phyloP scores from a whole-genome alignment of 2,329 filamentous ascomycete species.

The Zymoseptoria passerinii region DNA sequence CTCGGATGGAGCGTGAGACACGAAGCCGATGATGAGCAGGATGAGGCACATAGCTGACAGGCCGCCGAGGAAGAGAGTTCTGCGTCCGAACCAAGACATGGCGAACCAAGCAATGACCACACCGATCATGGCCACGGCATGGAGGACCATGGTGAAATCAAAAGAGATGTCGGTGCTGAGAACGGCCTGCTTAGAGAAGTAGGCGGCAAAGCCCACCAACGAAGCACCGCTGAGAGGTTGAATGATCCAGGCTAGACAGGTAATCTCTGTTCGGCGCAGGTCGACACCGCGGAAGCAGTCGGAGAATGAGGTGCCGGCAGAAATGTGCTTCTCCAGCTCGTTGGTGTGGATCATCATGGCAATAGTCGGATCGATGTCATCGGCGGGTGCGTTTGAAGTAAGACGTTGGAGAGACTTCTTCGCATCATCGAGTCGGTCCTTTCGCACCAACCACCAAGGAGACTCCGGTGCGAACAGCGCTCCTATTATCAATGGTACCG shows the following conservation, averaged over 20 bases:
- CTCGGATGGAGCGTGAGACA: conserved; percentile 11
- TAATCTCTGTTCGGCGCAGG: conserved; percentile 30
- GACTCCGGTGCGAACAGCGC: conserved; percentile 25
- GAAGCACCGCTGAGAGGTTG: conserved; percentile 29
- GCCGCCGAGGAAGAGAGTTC: conserved; percentile 29
- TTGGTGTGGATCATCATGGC: conserved; percentile 22
- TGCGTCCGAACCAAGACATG: conserved; percentile 28
- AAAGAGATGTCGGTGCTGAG: conserved; percentile 18
- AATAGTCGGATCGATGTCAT: conserved; percentile 15
- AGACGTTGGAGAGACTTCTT: conserved; percentile 1
- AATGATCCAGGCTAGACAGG: conserved; percentile 24
- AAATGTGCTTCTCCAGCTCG: conserved; percentile 24
- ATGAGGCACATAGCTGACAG: conserved; percentile 13
- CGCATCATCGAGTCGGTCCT: background rate
- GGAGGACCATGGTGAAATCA: conserved; percentile 32
- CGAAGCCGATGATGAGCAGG: conserved; percentile 20
- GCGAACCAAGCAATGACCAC: conserved; percentile 28
- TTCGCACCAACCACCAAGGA: conserved; percentile 16
- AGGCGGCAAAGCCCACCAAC: conserved; percentile 28
- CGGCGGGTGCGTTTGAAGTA: conserved; percentile 5
- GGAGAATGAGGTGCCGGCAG: conserved; percentile 22
- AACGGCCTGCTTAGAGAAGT: conserved; percentile 32
- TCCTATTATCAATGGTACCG: conserved; percentile 23
- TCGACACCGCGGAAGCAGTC: conserved; percentile 32
- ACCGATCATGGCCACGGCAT: conserved; percentile 28